These are phyloP conservation scores for Chytriomyces confervae DNA, from an alignment of 192 early-diverging fungal species.

Conservation along the genomic window DNA sequence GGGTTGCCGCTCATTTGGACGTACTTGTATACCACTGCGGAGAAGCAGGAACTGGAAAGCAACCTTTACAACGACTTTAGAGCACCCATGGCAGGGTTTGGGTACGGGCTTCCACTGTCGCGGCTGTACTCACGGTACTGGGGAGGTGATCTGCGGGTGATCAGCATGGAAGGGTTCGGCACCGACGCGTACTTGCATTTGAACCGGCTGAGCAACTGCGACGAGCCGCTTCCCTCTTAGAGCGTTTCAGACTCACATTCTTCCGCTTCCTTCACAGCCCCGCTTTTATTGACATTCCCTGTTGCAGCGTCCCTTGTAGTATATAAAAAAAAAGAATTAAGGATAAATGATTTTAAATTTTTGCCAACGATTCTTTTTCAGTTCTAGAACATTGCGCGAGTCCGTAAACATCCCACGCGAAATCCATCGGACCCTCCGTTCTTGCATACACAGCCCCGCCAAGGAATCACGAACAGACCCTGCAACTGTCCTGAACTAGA, in stretches of 20 bases:
- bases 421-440: too few species aligned
- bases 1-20: conserved; percentile 88
- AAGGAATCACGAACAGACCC: background rate
- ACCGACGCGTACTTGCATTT: conserved; percentile 96
- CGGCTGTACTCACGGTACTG: conserved; percentile 94
- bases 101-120: conserved; percentile 93
- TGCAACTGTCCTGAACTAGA: too few species aligned
- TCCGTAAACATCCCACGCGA: background rate
- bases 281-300: too few species aligned
- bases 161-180: conserved; percentile 92
- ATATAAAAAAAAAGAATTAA: too few species aligned
- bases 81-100: conserved; percentile 61
- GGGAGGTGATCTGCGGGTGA: conserved; percentile 92
- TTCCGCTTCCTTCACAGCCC: too few species aligned
- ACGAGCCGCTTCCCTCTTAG: conserved; percentile 72
- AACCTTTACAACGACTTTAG: conserved; percentile 4
- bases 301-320: too few species aligned
- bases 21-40: conserved; percentile 75
- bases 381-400: background rate
- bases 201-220: conserved; percentile 84
- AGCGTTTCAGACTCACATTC: background rate
- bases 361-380: too few species aligned
- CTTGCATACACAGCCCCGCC: background rate
- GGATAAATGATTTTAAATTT: too few species aligned
- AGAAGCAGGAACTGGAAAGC: conserved; percentile 42